Evolutionary conservation across 164 flowering plant species (phyloP), one percentile per base, ranked within the genome.

Genomic region (Echeveria elegans): DNA sequence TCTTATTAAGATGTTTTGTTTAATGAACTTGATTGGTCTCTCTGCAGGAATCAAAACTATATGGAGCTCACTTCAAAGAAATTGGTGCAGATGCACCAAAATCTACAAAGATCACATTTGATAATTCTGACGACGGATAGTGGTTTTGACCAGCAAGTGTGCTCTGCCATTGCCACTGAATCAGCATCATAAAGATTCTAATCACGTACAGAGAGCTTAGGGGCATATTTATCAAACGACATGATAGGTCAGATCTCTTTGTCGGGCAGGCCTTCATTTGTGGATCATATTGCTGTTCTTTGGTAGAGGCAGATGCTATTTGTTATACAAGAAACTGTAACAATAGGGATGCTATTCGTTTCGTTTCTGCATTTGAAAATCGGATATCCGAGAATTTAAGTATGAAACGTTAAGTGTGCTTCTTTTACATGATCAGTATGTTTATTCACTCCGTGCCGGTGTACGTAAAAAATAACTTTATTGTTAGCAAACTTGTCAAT

Each of bases 21-120:
- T 5, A 48, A 18, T 36, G 50, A 29, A 6, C 15, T 28, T 14
- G 34, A 23, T 31, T 45, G 59, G 36, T 62, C 28, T 23, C 28
- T n/a, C 23, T 81, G 73, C 83, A 92, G 97, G 99, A 95, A 74
- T 92, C 99, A 63, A 95, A 95, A 77, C 78, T 95, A 2, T 92
- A 95, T 69, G 97, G 99, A 37, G 90, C 94, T 50, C 97, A 90
- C 77, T 92, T 89, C 71, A 88, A 77, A 74, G 99, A 92, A 76
- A 86, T 92, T 63, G 29, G 83, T 10, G 83, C 72, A 0, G 88
- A 90, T 80, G 97, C 99, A 52, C 94, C 90, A 0, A 95, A 95
- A 77, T 73, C 99, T 32, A 83, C 79, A 15, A 92, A 92, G 66
- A 89, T 89, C 21, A 89, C 82, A 45, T 92, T 95, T 64, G 78